A percentile compares a stretch with the other conserved stretches of the same genome.
These are phyloP conservation scores for Mycena sanguinolenta DNA, from an alignment of 768 basidiomycete genomes.

Conservation along the genomic window DNA sequence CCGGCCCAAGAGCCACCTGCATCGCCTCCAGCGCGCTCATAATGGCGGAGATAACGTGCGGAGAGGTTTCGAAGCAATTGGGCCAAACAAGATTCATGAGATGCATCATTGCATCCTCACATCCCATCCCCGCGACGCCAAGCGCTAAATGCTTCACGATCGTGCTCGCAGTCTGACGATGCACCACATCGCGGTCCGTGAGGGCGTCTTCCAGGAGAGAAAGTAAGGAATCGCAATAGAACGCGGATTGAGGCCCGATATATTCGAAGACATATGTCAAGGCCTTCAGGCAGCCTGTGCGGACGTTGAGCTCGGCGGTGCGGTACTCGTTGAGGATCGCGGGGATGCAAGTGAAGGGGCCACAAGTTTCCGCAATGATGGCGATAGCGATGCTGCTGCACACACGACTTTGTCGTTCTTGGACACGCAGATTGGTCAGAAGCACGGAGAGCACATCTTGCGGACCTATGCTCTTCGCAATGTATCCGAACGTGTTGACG, in stretches of 20 bases:
- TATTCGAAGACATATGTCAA: constrained; percentile 99
- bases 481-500: constrained; percentile 99
- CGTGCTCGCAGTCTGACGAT: constrained; percentile 96
- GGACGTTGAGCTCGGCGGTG: constrained; percentile 97
- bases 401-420: constrained; percentile 98
- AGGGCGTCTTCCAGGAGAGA: constrained; percentile 98
- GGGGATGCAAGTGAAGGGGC: constrained; percentile 98
- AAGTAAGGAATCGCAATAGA: constrained; percentile 96
- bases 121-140: constrained; percentile 95
- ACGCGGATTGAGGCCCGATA: constrained; percentile 94
- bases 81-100: constrained; percentile 99
- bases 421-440: constrained; percentile 95
- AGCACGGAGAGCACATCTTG: constrained; percentile 97
- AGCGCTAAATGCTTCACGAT: constrained; percentile 98
- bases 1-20: constrained; percentile 96
- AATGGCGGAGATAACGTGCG: constrained; percentile 96
- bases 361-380: constrained; percentile 94
- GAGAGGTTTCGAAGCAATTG: constrained; percentile 97
- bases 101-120: constrained; percentile 97
- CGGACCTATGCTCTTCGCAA: constrained; percentile 98
- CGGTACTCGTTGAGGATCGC: constrained; percentile 99
- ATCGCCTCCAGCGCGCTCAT: constrained; percentile 99
- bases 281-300: constrained; percentile 98
- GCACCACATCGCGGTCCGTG: constrained; percentile 97
- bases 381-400: constrained; percentile 99